Evolutionary conservation across 805 yeast genomes (phyloP).

Genomic region (Lipomyces kockii): DNA sequence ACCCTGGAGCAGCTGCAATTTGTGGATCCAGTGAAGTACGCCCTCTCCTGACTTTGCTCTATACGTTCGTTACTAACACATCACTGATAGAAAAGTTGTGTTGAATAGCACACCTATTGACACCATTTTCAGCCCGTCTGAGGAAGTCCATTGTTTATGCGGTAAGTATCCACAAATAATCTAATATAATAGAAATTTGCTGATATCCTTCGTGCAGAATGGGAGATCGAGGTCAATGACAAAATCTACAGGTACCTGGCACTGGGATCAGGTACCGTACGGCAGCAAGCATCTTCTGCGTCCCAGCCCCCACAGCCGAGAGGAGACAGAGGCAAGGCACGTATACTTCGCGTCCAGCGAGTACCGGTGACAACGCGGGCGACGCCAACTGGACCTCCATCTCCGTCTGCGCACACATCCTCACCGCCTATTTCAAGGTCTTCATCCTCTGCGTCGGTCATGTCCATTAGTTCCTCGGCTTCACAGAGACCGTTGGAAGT

Average conservation of each 20-base stretch:
- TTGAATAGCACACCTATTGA: conserved; percentile 11
- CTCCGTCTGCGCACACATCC: neutral
- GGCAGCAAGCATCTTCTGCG: neutral
- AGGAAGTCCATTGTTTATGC: conserved; percentile 13
- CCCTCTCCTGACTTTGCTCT: neutral
- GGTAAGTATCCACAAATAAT: conserved; percentile 10
- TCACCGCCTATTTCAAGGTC: conserved; percentile 4
- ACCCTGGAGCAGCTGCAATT: conserved; percentile 10
- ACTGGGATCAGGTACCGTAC: conserved; percentile 13
- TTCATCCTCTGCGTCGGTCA: conserved; percentile 1
- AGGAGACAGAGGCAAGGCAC: conserved; percentile 1
- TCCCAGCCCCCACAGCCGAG: neutral
- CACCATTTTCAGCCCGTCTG: conserved; percentile 1
- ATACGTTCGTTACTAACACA: too few relatives aligned
- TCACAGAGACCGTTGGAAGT: conserved; percentile 4
- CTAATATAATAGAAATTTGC: neutral
- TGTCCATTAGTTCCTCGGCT: conserved; percentile 2
- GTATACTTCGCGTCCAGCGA: conserved; percentile 2
- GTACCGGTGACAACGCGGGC: neutral
- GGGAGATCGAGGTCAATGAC: conserved; percentile 13
- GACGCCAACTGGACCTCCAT: neutral
- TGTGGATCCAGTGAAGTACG: conserved; percentile 18
- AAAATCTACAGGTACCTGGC: conserved; percentile 13
- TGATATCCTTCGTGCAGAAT: conserved; percentile 13
- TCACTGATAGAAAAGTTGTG: conserved; percentile 3